phyloP scores from a whole-genome alignment of 164 flowering plant species.

The Vitis vinifera region ASM3070453v1 NC_081808.1:5243501-5244000 shows the following conservation, averaged over 20 bases:
- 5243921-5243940: too few species aligned
- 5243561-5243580: slow-evolving; percentile 87
- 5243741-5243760: slow-evolving; percentile 90
- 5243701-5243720: slow-evolving; percentile 66
- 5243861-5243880: not conserved
- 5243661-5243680: slow-evolving; percentile 36
- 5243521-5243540: not conserved
- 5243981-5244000: too few species aligned
- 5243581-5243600: slow-evolving; percentile 68
- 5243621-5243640: slow-evolving; percentile 68
- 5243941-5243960: too few species aligned
- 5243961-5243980: too few species aligned
- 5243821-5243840: slow-evolving; percentile 61
- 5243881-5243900: not conserved
- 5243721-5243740: slow-evolving; percentile 96
- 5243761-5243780: slow-evolving; percentile 72
- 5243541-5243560: slow-evolving; percentile 45
- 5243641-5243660: slow-evolving; percentile 67
- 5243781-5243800: slow-evolving; percentile 95
- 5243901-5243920: too few species aligned
- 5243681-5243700: slow-evolving; percentile 20
- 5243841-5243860: slow-evolving; percentile 56
- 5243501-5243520: not conserved
- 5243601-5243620: slow-evolving; percentile 58
- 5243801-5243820: slow-evolving; percentile 80